Evolutionary conservation across 2,329 filamentous ascomycete genomes (phyloP).

Genomic region (Fusarium zealandicum): DNA sequence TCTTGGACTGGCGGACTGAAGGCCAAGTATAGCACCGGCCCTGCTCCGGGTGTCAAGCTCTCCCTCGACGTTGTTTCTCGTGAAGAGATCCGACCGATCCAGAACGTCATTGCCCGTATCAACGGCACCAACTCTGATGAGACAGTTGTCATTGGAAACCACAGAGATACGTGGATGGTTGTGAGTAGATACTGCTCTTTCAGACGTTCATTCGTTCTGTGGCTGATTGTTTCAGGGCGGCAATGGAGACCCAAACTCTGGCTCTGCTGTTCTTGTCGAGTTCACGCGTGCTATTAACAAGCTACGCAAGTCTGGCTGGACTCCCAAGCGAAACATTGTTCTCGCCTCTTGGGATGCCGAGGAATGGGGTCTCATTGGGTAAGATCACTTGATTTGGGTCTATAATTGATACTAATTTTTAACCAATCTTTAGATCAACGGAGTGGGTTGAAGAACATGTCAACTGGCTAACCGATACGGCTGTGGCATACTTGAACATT

Average conservation of each 20-base stretch:
- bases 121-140: slow-evolving; percentile 80
- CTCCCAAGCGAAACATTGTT: slow-evolving; percentile 74
- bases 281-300: slow-evolving; percentile 75
- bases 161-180: slow-evolving; percentile 64
- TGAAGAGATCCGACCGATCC: slow-evolving; percentile 73
- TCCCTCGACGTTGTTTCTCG: slow-evolving; percentile 73
- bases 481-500: slow-evolving; percentile 82
- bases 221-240: slow-evolving; percentile 60
- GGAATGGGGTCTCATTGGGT: slow-evolving; percentile 77
- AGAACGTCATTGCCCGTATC: slow-evolving; percentile 82
- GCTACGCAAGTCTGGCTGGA: slow-evolving; percentile 78
- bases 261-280: slow-evolving; percentile 79
- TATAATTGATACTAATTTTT: no score
- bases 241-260: slow-evolving; percentile 83
- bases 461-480: slow-evolving; percentile 74
- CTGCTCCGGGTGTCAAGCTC: slow-evolving; percentile 64
- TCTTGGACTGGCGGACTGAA: slow-evolving; percentile 64
- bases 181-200: slow-evolving; percentile 20
- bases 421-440: slow-evolving; percentile 67
- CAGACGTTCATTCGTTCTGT: not conserved
- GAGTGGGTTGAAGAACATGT: slow-evolving; percentile 89
- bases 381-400: not conserved
- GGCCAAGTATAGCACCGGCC: slow-evolving; percentile 53
- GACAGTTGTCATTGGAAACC: slow-evolving; percentile 77
- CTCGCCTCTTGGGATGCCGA: slow-evolving; percentile 76